Percentiles rank a stretch among this genome's conserved stretches.
Conservation (phyloP, 225 moss, liverwort and hornwort species). For the Anthoceros angustus region DNA sequence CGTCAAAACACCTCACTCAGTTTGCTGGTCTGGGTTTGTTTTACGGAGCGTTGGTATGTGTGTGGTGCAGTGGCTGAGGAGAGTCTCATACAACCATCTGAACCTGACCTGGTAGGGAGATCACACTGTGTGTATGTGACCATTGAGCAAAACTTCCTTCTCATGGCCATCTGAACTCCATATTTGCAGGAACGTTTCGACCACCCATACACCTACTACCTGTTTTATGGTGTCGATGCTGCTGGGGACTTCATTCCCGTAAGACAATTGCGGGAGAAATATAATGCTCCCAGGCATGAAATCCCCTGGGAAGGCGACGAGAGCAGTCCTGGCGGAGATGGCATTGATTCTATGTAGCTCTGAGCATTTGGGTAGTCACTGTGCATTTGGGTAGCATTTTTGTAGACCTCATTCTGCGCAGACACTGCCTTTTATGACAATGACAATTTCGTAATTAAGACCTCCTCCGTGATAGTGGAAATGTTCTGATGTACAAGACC, state of each 20-base stretch:
- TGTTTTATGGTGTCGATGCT: constrained; percentile 86
- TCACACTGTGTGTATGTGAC: background rate
- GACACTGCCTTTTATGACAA: too few relatives aligned
- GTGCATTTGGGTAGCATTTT: background rate
- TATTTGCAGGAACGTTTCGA: constrained; percentile 65
- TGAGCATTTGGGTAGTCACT: background rate
- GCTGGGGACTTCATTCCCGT: constrained; percentile 83
- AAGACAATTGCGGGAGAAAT: constrained; percentile 90
- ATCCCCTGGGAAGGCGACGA: constrained; percentile 52
- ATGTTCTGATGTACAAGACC: too few relatives aligned
- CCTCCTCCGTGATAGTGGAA: too few relatives aligned
- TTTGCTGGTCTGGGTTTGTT: background rate
- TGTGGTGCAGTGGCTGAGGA: constrained; percentile 66
- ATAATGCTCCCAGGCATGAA: constrained; percentile 68
- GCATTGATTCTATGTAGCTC: background rate
- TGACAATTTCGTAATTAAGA: too few relatives aligned
- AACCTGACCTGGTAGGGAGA: constrained; percentile 17
- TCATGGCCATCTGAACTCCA: background rate
- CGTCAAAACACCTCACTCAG: background rate
- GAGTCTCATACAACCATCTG: constrained; percentile 33
- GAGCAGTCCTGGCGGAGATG: background rate
- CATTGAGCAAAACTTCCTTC: background rate
- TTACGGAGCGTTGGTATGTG: too few relatives aligned
- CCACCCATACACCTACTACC: constrained; percentile 88
- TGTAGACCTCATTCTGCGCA: too few relatives aligned